Conservation (phyloP, 805 yeast species). For the Saccharomycopsis oosterbeekiorum region DNA sequence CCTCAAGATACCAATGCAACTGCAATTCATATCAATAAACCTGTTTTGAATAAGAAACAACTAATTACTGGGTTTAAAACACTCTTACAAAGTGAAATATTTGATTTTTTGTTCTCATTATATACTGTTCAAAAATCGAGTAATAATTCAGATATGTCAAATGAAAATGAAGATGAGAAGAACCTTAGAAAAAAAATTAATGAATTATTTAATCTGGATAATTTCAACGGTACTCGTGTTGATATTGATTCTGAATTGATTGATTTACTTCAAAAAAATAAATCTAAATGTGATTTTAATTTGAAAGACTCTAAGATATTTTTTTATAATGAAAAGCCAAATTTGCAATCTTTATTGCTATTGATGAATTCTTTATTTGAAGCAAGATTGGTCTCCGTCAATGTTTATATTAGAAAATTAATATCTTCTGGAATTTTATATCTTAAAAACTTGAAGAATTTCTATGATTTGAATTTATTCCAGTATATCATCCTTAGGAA, state of each 20-base stretch:
- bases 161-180: not conserved
- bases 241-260: not conserved
- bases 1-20: not conserved
- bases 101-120: constrained; percentile 29
- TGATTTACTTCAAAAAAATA: not conserved
- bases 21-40: not conserved
- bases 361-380: constrained; percentile 41
- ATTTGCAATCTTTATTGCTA: constrained; percentile 30
- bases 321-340: not conserved
- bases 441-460: constrained; percentile 28
- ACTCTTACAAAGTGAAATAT: constrained; percentile 30
- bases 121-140: not conserved
- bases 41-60: constrained; percentile 8
- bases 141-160: not conserved
- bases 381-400: constrained; percentile 41
- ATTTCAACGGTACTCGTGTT: not conserved
- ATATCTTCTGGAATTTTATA: constrained; percentile 83
- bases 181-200: not conserved
- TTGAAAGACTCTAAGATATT: not conserved
- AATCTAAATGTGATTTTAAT: not conserved
- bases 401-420: constrained; percentile 65
- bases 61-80: constrained; percentile 1
- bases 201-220: not conserved
- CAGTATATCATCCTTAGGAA: constrained; percentile 18
- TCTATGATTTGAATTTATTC: constrained; percentile 27